Base-by-base conservation (phyloP, 2,329 filamentous ascomycete species). In the Colletotrichum euphorbiae region DNA sequence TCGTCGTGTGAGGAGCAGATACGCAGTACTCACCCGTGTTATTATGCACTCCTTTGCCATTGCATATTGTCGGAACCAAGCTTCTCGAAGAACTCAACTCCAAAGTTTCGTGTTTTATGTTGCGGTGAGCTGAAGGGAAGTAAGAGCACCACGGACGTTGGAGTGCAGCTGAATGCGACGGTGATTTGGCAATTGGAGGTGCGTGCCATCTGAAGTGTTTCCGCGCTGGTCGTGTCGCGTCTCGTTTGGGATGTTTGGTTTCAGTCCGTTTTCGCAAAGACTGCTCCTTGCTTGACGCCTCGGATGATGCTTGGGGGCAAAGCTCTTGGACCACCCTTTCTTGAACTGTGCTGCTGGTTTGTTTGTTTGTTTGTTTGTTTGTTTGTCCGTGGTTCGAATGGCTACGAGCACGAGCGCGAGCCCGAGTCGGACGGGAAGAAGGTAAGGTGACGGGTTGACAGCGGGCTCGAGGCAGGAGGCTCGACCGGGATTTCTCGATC, bases 201-300 rank as follows among this genome's bases (percentile, higher is more conserved):
- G 38, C 65, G 55, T 65, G 61, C 55, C 54, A 55, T 69, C 55
- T 59, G 31, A 42, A 59, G 28, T 59, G n/a, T 31, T 52, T 50
- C 13, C 24, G 15, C 21, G 28, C 48, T 43, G 31, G 61, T 31
- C 15, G 28, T 31, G 48, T 52, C 48, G 46, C 46, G 7, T 50
- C 4, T 50, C 21, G 24, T 50, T 21, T 31, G 46, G 17, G 19
- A 56, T 46, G 68, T 69, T 69, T 70, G 54, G 68, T 70, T 70
- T 61, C 59, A 38, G 59, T 45, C 38, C 52, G 51, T 42, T 33
- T 56, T 46, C 12, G 62, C 4, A 48, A 28, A 57, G 62, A 21
- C 62, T 56, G 51, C 19, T 42, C 43, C 38, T 19, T 19, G 52
- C 15, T 50, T 45, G 21, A 6, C 40, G 28, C 40, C 24, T 58